These are phyloP conservation scores for Sclerotinia subarctica DNA, from an alignment of 2,329 filamentous ascomycete species.

Conservation along the genomic window DNA sequence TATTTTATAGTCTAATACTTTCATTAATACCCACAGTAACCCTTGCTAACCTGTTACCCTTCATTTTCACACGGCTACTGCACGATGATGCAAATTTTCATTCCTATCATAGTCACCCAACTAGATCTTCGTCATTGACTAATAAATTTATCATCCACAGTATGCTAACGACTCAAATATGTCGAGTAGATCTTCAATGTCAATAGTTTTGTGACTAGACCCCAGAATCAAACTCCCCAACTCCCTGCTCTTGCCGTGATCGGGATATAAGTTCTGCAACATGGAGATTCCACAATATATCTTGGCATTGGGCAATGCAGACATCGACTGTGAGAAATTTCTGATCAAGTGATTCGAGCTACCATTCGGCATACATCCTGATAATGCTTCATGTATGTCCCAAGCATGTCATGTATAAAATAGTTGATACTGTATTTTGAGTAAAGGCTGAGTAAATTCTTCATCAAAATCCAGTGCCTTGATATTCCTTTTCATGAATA, in stretches of 20 bases:
- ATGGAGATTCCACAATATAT: neutral
- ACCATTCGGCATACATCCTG: neutral
- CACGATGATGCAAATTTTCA: neutral
- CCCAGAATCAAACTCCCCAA: neutral
- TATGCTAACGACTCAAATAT: neutral
- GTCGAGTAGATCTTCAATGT: neutral
- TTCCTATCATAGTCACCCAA: neutral
- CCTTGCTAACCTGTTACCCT: neutral
- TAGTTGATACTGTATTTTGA: too few species aligned
- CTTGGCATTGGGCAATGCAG: neutral
- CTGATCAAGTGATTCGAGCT: neutral
- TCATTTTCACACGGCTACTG: neutral
- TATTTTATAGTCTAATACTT: neutral
- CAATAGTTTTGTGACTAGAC: neutral
- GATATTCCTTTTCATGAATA: neutral
- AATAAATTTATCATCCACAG: neutral
- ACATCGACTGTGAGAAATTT: neutral
- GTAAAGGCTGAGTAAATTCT: too few species aligned
- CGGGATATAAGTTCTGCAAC: neutral
- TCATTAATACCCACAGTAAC: neutral
- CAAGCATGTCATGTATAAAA: neutral
- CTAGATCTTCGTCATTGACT: neutral
- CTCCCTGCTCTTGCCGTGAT: neutral
- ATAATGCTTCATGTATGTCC: neutral
- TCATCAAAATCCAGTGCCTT: neutral